Evolutionary conservation across 192 early-diverging fungal species (phyloP), one percentile per base, ranked within the genome.

Genomic region (Coemansia erecta): DNA sequence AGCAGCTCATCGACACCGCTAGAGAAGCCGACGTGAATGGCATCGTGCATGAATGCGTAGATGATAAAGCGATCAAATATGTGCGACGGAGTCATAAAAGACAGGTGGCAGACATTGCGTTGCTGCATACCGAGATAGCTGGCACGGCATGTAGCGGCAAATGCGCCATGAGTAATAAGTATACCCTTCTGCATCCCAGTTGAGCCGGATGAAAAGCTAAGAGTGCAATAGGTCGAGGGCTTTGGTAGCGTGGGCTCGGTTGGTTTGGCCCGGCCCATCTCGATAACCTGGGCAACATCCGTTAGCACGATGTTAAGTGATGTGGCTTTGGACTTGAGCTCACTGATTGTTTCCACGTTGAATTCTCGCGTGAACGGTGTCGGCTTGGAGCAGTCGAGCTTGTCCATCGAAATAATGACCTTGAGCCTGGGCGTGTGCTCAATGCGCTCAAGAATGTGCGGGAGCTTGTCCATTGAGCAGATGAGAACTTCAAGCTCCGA

Each of bases 31-130:
- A 93, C 77, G 23, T 72, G 76, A 10, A 73, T 85, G 48, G 86
- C 86, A 31, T 61, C 54, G 14, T 60, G 46, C 31, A 87, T 66
- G 3, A 72, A 39, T 31, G 65, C 61, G 45, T 85, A 70, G 37
- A 82, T 83, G 47, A 65, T 56, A 21, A 72, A 57, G 42, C 88
- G 86, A 51, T 92, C 92, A 68, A 88, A 87, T 31, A 92, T 82
- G 60, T 97, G 93, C 7, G 89, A 84, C 13, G 97, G 64, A 10
- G 94, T 90, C 9, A 85, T 28, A 67, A 83, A 88, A 12, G 83
- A 87, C 48, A 89, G 22, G 12, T 72, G 14, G 42, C 13, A 44
- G 17, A 13, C 18, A 7, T 31, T 7, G 2, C 7, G 28, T 7
- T 5, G 28, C 7, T 31, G 2, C 28, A 31, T 5, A 31, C 28